Base-by-base conservation (phyloP, 352 stramenopile genomes). In the Pythium vanterpoolii region DNA sequence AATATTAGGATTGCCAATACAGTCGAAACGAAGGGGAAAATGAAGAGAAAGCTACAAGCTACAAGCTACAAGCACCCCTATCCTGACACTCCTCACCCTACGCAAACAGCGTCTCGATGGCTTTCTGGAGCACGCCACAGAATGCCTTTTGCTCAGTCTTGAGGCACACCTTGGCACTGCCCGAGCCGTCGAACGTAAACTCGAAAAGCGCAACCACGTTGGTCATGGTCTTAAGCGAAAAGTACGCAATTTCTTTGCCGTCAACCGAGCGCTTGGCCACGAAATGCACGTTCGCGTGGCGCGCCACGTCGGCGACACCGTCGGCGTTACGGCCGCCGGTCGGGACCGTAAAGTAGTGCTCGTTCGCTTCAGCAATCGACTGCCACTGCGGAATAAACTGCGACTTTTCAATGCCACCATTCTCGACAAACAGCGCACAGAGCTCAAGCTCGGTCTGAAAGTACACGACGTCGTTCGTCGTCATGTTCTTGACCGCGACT, bases 401-500 rank as follows among this genome's bases (percentile, higher is more conserved):
- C 11, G 73, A 86, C 64, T 95, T 91, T 45, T 98, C 96, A 66
- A 98, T 82, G 3, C 76, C 76, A 18, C 94, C 95, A 16, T 79
- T 74, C 28, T 91, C 68, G 8, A 82, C 80, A 54, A 98, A 98
- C 44, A 99, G 71, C 14, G 84, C 84, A 38, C 89, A 81, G 27
- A 99, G 68, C 36, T 97, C 89, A 55, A 98, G 73, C 38, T 97
- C 95, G 0, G 88, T 88, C 54, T 96, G 93, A 81, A 98, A 98
- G 74, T 99, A 99, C 58, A 99, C 85, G 14, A 99, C 95, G 18
- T 89, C 86, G 26, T 87, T 83, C 33, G 78, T 96, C 31, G 84
- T 85, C 68, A 98, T 91, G 73, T 99, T 99, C 78, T 99, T 99
- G 72, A 99, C 96, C 9, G 96, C 96, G 49, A 98, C 87, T 70